Evolutionary conservation across 2,329 filamentous ascomycete species (phyloP), one percentile per base, ranked within the genome.

Genomic region (Bertia moriformis): DNA sequence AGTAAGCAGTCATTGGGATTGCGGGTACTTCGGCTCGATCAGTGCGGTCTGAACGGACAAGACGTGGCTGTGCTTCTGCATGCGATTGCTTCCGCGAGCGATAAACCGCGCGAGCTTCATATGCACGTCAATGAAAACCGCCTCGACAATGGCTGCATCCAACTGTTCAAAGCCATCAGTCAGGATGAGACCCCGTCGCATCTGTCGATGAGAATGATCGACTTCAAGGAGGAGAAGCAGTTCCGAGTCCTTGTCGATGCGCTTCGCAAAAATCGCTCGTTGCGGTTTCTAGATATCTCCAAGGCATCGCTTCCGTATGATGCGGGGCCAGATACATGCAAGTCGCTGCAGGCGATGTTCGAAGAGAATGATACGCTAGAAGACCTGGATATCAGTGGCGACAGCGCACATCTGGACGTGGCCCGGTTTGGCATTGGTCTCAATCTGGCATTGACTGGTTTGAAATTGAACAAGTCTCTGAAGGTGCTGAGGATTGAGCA

Each of bases 261-360:
- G 1, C 49, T 84, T 38, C 67, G 69, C 4, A 60, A 60, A 32
- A 84, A 84, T 49, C 73, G 61, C 14, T 75, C 73, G 0, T 69
- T 83, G 38, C 66, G 65, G 38, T 74, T 70, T 46, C 57, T 84
- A 14, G 78, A 84, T 51, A 75, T 84, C 18, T 83, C 79, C 2
- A 77, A 80, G 45, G 74, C 75, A 1, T 82, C 78, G 0, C 60
- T 84, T 17, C 79, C 78, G 13, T 76, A 75, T 40, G 78, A 83
- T 50, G 78, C 78, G 3, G 71, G 73, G 5, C 68, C 72, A 7
- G 75, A 80, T 41, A 83, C 78, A 0, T 82, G 76, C 48, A 67
- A 70, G 42, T 68, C 73, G 13, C 54, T 84, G 40, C 69, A 75
- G 44, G 54, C 64, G 38, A 69, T 84, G 57, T 78, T 84, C 47